Percentiles rank a stretch among this genome's conserved stretches.
These are phyloP conservation scores for Coleophoma eucalyptorum DNA, from an alignment of 2,329 filamentous ascomycete species.

Conservation along the genomic window DNA sequence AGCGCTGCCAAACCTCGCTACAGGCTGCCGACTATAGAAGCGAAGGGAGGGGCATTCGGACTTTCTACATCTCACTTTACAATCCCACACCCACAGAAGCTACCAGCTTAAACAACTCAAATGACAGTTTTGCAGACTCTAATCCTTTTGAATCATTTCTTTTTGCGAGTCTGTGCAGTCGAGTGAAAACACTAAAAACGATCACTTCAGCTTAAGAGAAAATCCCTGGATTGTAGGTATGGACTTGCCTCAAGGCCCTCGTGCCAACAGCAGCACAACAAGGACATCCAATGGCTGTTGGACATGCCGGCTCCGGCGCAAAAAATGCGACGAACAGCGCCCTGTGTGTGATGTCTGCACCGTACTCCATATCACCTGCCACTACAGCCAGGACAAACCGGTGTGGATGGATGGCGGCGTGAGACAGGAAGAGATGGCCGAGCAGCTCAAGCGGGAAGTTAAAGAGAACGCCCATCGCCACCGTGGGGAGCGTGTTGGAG, in stretches of 20 bases:
- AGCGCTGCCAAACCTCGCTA: too few relatives aligned
- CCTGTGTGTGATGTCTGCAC: slow-evolving; percentile 49
- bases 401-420: slow-evolving; percentile 23
- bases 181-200: too few relatives aligned
- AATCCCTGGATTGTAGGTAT: not conserved
- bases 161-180: too few relatives aligned
- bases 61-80: too few relatives aligned
- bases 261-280: not conserved
- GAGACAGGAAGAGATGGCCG: slow-evolving; percentile 43
- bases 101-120: too few relatives aligned
- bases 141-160: too few relatives aligned
- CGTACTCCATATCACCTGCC: slow-evolving; percentile 50
- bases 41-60: too few relatives aligned
- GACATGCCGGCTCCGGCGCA: slow-evolving; percentile 52
- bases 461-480: slow-evolving; percentile 49
- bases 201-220: not conserved
- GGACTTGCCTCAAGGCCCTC: not conserved
- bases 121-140: too few relatives aligned
- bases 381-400: slow-evolving; percentile 39
- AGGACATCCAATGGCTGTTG: slow-evolving; percentile 13
- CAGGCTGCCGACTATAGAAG: too few relatives aligned
- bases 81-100: too few relatives aligned
- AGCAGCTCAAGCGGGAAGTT: slow-evolving; percentile 52
- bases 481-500: slow-evolving; percentile 25
- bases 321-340: slow-evolving; percentile 54